phyloP scores from a whole-genome alignment of 1,284 basidiomycete genomes.

The Tilletia indica region DNA sequence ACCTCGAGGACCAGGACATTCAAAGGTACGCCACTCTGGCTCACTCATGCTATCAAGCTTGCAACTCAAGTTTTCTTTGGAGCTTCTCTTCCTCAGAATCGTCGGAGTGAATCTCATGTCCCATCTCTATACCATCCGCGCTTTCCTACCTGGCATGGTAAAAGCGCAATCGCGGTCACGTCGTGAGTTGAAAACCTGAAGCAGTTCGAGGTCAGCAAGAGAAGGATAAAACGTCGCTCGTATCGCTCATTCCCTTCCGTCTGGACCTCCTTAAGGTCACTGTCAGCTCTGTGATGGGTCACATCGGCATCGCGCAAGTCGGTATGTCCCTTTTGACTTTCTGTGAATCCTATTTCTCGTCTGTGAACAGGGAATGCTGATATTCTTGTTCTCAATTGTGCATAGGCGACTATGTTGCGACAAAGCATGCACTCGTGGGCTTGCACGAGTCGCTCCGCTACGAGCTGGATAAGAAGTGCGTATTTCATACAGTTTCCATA shows the following conservation, averaged over 20 bases:
- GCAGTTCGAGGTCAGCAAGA: too few species aligned
- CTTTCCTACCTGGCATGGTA: constrained; percentile 88
- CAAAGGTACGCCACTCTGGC: constrained; percentile 45
- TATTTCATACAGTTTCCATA: neutral
- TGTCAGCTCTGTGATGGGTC: constrained; percentile 70
- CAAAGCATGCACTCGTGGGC: constrained; percentile 53
- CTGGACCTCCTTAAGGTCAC: constrained; percentile 21
- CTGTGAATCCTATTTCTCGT: too few species aligned
- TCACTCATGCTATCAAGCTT: neutral
- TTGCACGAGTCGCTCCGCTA: constrained; percentile 50
- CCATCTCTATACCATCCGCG: constrained; percentile 86
- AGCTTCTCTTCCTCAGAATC: constrained; percentile 64
- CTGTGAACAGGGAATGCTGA: too few species aligned
- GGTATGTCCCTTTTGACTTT: constrained; percentile 61
- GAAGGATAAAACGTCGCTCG: too few species aligned
- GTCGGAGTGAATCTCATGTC: constrained; percentile 83
- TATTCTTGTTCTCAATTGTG: too few species aligned
- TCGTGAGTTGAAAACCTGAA: constrained; percentile 60
- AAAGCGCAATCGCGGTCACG: constrained; percentile 69
- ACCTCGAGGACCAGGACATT: constrained; percentile 74
- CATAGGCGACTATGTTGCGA: constrained; percentile 49
- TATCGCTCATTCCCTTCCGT: neutral
- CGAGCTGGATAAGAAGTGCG: constrained; percentile 45
- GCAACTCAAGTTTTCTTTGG: too few species aligned
- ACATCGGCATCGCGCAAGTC: constrained; percentile 74